Evolutionary conservation across 352 stramenopile species (phyloP), one percentile per base, ranked within the genome.

Genomic region (Phytophthora macrochlamydospora): DNA sequence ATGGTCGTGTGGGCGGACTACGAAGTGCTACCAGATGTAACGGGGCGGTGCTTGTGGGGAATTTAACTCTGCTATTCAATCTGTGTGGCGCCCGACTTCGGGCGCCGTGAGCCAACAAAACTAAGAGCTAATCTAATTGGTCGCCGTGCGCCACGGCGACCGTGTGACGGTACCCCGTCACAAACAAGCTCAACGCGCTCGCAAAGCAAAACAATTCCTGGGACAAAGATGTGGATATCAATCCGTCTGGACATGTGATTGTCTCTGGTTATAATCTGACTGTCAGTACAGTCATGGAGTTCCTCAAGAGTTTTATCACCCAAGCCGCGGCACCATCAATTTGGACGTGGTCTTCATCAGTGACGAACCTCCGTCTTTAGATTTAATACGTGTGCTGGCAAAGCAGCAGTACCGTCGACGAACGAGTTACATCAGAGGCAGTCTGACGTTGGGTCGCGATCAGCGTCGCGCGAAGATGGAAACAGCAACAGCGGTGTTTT

Each of bases 291-390:
- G 79, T 81, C 14, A 62, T 82, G 24, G 79, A 88, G 28, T 92
- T 92, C 51, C 67, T 92, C 70, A 86, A 56, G 84, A 92, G 46
- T 92, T 92, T 51, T 92, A 91, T 48, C 84, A 92, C 54, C 56
- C 62, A 7, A 90, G 73, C 37, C 76, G 84, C 37, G 84, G 81
- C 0, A 75, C 71, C 6, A 89, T 92, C 12, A 56, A 78, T 32
- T 67, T 92, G 48, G 78, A 89, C 45, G 81, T 92, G 11, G 81
- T 92, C 1, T 89, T 92, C 24, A 59, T 92, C 42, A 79, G 78
- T 30, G 72, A 85, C 35, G 53, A 77, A 0, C 53, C 72, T 7
- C 84, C 84, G n/a, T 73, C 76, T 5, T 40, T 48, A 13, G 63
- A 69, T 6, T 65, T 91, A 6, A 43, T 73, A 4, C 71, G 69